Conservation (phyloP, 495 filamentous ascomycete genomes). For the Aspergillus olivimuriae region DNA sequence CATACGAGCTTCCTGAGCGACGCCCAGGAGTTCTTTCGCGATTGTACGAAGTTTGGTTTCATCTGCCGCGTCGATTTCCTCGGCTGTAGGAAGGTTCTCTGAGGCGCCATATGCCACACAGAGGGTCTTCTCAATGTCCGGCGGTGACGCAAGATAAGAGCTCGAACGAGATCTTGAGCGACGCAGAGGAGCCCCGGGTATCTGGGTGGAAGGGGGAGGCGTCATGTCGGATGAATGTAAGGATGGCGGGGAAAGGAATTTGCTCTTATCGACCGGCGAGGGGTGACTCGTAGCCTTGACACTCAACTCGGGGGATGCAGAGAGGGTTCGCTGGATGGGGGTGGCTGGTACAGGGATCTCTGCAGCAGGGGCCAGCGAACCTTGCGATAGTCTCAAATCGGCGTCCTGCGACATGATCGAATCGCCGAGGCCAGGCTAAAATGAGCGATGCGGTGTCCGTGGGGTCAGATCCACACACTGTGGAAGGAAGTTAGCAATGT, state of each 20-base stretch:
- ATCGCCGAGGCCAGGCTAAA: constrained; percentile 5
- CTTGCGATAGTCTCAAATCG: constrained; percentile 24
- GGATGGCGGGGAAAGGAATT: constrained; percentile 33
- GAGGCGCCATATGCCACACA: constrained; percentile 44
- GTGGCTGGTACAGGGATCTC: constrained; percentile 35
- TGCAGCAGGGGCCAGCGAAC: constrained; percentile 33
- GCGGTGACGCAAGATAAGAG: constrained; percentile 49
- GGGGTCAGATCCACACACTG: constrained; percentile 22
- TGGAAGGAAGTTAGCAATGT: constrained; percentile 4
- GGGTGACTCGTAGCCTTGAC: constrained; percentile 21
- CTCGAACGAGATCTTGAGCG: constrained; percentile 35
- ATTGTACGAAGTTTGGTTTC: constrained; percentile 56
- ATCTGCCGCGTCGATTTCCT: constrained; percentile 58
- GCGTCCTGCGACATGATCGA: constrained; percentile 34
- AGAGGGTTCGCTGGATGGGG: constrained; percentile 30
- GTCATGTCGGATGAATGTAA: constrained; percentile 52
- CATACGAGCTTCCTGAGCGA: constrained; percentile 62
- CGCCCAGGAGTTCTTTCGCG: constrained; percentile 44
- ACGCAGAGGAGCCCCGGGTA: constrained; percentile 38
- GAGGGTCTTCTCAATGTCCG: constrained; percentile 49
- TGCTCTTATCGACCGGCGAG: constrained; percentile 26
- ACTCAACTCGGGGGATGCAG: constrained; percentile 37
- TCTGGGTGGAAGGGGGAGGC: constrained; percentile 69
- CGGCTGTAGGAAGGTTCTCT: constrained; percentile 50
- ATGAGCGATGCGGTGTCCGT: constrained; percentile 11